Conservation (phyloP, 805 yeast species). For the Grigorovia jiainica region DNA sequence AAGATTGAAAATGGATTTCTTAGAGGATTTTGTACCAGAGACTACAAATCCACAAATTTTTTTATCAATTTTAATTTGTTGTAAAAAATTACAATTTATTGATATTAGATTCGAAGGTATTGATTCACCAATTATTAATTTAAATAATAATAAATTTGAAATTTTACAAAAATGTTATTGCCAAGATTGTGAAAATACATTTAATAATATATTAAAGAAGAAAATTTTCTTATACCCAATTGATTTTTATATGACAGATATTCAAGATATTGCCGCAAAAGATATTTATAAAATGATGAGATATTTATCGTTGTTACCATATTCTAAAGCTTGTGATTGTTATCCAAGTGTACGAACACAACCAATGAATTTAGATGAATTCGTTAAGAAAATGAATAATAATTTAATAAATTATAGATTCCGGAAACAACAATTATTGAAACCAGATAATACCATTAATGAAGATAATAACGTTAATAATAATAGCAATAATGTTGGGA, state of each 20-base stretch:
- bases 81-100: slow-evolving; percentile 30
- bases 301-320: slow-evolving; percentile 30
- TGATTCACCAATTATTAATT: slow-evolving; percentile 24
- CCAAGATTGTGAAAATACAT: slow-evolving; percentile 21
- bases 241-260: slow-evolving; percentile 20
- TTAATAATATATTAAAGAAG: slow-evolving; percentile 25
- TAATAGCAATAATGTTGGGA: not conserved
- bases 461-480: slow-evolving; percentile 5
- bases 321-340: slow-evolving; percentile 35
- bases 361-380: slow-evolving; percentile 28
- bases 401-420: slow-evolving; percentile 18
- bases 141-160: slow-evolving; percentile 19
- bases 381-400: slow-evolving; percentile 23
- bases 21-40: slow-evolving; percentile 28
- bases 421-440: slow-evolving; percentile 15
- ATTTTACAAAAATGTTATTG: slow-evolving; percentile 27
- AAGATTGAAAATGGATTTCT: slow-evolving; percentile 34
- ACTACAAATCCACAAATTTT: slow-evolving; percentile 28
- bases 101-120: slow-evolving; percentile 32
- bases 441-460: not conserved
- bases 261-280: slow-evolving; percentile 25
- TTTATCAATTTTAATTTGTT: slow-evolving; percentile 26
- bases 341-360: slow-evolving; percentile 37
- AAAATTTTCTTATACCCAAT: slow-evolving; percentile 28
- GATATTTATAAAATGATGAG: slow-evolving; percentile 32